Evolutionary conservation across 352 stramenopile species (phyloP), one percentile per base, ranked within the genome.

Genomic region (Globisporangium nodosum): DNA sequence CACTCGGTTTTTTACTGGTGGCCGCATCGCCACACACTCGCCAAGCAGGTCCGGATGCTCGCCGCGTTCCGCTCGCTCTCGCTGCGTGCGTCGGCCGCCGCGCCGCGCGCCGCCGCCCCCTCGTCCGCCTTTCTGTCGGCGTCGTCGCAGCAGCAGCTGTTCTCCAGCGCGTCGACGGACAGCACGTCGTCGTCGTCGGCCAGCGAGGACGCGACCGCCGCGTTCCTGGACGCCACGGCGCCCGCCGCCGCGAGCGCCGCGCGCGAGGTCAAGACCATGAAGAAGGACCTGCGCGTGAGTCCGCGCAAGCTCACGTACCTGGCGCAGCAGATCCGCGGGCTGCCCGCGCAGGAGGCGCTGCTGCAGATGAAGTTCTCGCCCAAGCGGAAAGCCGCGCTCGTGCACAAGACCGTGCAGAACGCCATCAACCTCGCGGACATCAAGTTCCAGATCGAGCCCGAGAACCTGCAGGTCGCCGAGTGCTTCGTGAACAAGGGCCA

Each of bases 281-380:
- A 92, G 69, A 79, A 87, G 57, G 74, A 85, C 55, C 88, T 94
- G 52, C 85, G 85, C 56, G 79, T 70, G 43, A 94, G 85, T 37
- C 85, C 82, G 12, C 82, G 82, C 65, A 94, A 94, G 69, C 61
- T 94, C 48, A 77, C 80, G 63, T 88, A 91, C 58, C 56, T 94
- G 53, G 85, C 85, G 27, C 82, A 92, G 69, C 83, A 93, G 70
- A 87, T 94, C 51, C 82, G 85, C 30, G 85, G 85, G 9, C 62
- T 94, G 33, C 60, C 81, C 15, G 85, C 78, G n/a, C 68, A 81
- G 15, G 82, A 94, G 47, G 85, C 85, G 21, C 69, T 94, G 45
- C 66, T 87, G 51, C 85, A 94, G 73, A 90, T 94, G 77, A 88
- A 91, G 73, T 92, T 92, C 61, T 94, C 84, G 57, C 82, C 77